Evolutionary conservation across 345 rosid species (phyloP).

Genomic region (Crucihimalaya himalaica): DNA sequence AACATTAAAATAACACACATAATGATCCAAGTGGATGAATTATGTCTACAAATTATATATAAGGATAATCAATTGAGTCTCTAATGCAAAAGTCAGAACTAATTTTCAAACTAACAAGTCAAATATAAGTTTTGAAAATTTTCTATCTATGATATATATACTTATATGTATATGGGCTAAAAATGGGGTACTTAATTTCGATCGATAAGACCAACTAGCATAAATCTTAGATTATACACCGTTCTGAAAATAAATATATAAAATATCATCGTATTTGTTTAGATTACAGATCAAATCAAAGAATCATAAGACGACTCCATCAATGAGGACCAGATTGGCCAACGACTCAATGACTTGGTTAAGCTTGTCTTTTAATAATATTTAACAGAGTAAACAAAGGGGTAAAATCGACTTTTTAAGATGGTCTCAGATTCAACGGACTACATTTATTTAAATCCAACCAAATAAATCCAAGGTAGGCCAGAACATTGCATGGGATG

Average conservation of each 20-base stretch:
- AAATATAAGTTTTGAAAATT: not conserved
- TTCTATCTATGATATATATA: not conserved
- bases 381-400: not conserved
- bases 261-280: not conserved
- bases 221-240: not conserved
- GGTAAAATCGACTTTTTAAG: not conserved
- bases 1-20: constrained; percentile 24
- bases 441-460: constrained; percentile 7
- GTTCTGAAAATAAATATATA: no score
- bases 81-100: constrained; percentile 25
- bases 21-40: constrained; percentile 31
- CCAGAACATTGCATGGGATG: constrained; percentile 30
- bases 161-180: not conserved
- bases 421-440: constrained; percentile 25
- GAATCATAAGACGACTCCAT: not conserved
- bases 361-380: not conserved
- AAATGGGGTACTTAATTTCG: not conserved
- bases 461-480: constrained; percentile 30
- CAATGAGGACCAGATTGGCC: constrained; percentile 2
- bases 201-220: not conserved
- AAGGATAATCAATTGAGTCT: not conserved
- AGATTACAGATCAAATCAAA: not conserved
- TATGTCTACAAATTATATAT: not conserved
- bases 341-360: not conserved
- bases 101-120: constrained; percentile 14